phyloP scores from a whole-genome alignment of 768 basidiomycete species.

The Tremella fuciformis region DNA sequence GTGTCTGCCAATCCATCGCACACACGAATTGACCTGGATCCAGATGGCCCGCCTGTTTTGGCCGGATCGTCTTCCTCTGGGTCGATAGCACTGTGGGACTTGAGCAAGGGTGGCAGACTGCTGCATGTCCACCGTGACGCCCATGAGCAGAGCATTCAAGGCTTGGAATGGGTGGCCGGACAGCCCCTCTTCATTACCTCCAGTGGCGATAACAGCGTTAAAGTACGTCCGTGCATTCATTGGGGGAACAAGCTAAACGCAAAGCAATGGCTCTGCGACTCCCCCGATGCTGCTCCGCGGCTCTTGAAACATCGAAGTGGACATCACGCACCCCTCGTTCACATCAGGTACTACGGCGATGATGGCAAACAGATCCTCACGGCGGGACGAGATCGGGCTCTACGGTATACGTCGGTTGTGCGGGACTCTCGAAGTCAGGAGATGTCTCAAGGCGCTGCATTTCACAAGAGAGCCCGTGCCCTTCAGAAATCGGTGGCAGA shows the following conservation, averaged over 20 bases:
- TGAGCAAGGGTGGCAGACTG: constrained; percentile 74
- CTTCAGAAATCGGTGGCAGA: constrained; percentile 74
- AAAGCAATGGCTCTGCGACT: constrained; percentile 98
- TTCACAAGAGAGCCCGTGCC: constrained; percentile 73
- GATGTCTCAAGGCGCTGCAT: constrained; percentile 82
- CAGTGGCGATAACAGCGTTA: constrained; percentile 91
- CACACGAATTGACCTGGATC: neutral
- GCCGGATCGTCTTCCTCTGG: constrained; percentile 83
- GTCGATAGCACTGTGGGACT: constrained; percentile 89
- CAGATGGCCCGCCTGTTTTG: constrained; percentile 83
- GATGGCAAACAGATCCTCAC: constrained; percentile 93
- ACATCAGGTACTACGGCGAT: constrained; percentile 92
- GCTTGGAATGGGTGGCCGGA: constrained; percentile 86
- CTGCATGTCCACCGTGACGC: constrained; percentile 82
- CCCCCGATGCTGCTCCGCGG: constrained; percentile 77
- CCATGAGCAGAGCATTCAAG: constrained; percentile 78
- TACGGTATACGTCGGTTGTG: constrained; percentile 87
- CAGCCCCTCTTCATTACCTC: constrained; percentile 87
- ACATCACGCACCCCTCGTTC: constrained; percentile 83
- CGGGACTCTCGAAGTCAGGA: constrained; percentile 93
- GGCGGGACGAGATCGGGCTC: constrained; percentile 74
- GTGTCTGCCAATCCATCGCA: constrained; percentile 21
- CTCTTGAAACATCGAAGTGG: constrained; percentile 89
- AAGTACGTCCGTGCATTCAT: constrained; percentile 58
- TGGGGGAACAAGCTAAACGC: neutral